Evolutionary conservation across 2,329 filamentous ascomycete genomes (phyloP).

Genomic region (Cladorrhinum sp.): DNA sequence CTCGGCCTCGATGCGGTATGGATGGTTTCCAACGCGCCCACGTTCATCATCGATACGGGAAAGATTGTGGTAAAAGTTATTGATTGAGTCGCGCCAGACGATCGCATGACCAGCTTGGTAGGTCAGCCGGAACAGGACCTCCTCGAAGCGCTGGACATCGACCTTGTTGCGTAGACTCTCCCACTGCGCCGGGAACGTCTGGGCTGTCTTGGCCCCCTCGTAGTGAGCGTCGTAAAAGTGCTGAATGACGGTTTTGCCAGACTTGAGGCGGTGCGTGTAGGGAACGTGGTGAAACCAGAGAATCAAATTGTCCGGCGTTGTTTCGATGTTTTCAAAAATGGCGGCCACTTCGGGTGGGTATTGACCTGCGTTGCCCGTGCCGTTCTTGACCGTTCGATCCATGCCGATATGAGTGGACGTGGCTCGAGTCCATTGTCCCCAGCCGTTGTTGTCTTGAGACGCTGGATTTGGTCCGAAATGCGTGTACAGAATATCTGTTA

Average conservation of each 20-base stretch:
- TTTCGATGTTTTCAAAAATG: conserved; percentile 57
- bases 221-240: conserved; percentile 53
- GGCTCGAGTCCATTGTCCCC: conserved; percentile 71
- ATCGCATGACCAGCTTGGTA: conserved; percentile 69
- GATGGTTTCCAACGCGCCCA: conserved; percentile 57
- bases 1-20: conserved; percentile 68
- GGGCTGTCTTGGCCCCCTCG: conserved; percentile 56
- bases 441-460: conserved; percentile 64
- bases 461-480: conserved; percentile 68
- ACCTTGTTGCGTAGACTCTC: conserved; percentile 52
- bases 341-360: conserved; percentile 60
- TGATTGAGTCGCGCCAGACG: conserved; percentile 68
- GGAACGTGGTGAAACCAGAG: conserved; percentile 74
- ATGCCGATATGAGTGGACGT: conserved; percentile 61
- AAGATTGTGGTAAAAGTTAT: conserved; percentile 60
- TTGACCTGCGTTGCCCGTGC: conserved; percentile 63
- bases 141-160: conserved; percentile 57
- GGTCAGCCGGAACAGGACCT: conserved; percentile 55
- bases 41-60: conserved; percentile 57
- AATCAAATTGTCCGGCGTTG: conserved; percentile 64
- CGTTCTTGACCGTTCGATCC: conserved; percentile 67
- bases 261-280: conserved; percentile 61
- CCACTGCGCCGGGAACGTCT: conserved; percentile 57
- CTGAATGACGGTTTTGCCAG: conserved; percentile 62
- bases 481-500: conserved; percentile 64